phyloP scores from a whole-genome alignment of 2,329 filamentous ascomycete species.

The Podosphaera aphanis region DNA sequence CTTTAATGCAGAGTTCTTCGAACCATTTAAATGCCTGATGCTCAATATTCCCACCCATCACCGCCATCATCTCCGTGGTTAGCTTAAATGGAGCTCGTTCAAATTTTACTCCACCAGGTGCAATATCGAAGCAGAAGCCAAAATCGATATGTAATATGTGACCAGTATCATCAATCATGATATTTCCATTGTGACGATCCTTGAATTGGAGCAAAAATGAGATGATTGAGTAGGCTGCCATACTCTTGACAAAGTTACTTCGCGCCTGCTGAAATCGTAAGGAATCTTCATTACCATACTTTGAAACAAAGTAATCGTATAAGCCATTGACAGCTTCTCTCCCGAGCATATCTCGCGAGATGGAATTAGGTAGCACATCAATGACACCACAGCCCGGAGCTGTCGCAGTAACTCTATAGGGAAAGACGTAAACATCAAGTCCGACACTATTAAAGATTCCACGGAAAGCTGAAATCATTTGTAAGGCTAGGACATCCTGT shows the following conservation, averaged over 20 bases:
- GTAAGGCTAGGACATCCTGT: constrained; percentile 84
- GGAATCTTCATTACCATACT: constrained; percentile 91
- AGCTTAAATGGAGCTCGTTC: constrained; percentile 97
- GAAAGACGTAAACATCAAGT: constrained; percentile 88
- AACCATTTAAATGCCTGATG: constrained; percentile 89
- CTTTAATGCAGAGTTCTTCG: constrained; percentile 86
- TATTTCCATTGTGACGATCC: constrained; percentile 96
- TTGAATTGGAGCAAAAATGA: constrained; percentile 97
- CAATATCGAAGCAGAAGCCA: constrained; percentile 98
- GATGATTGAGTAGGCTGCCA: constrained; percentile 96
- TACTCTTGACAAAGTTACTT: constrained; percentile 95
- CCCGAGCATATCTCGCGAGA: constrained; percentile 94
- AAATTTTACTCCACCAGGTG: constrained; percentile 87
- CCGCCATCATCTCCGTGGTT: constrained; percentile 91
- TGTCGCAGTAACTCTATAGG: constrained; percentile 90
- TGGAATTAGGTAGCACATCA: constrained; percentile 90
- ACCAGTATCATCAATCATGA: constrained; percentile 94
- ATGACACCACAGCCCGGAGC: constrained; percentile 95
- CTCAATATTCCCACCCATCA: constrained; percentile 74
- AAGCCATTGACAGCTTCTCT: constrained; percentile 94
- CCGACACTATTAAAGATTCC: constrained; percentile 92
- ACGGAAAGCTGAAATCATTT: constrained; percentile 94
- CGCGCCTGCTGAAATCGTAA: constrained; percentile 86
- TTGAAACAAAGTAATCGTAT: constrained; percentile 94
- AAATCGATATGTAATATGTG: constrained; percentile 98